Conservation (phyloP, 305 asterid genomes). For the Salvia sclarea region DNA sequence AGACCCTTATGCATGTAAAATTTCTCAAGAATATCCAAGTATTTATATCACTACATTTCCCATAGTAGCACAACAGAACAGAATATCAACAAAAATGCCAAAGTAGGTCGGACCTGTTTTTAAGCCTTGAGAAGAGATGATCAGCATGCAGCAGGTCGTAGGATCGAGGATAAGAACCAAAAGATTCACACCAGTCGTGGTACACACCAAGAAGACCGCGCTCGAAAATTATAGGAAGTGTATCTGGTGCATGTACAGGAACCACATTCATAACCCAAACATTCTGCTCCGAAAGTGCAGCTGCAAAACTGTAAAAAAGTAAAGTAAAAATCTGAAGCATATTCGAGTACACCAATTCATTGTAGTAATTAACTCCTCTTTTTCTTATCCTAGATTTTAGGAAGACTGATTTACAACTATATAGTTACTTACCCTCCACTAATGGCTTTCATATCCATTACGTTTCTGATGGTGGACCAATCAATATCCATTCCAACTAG, state of each 20-base stretch:
- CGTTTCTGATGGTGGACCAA: slow-evolving; percentile 77
- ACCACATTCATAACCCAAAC: slow-evolving; percentile 96
- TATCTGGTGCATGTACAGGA: slow-evolving; percentile 81
- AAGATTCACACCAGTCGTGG: slow-evolving; percentile 94
- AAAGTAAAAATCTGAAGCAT: slow-evolving; percentile 14
- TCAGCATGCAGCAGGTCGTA: slow-evolving; percentile 94
- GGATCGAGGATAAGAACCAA: slow-evolving; percentile 90
- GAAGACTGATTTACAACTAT: neutral
- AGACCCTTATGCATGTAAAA: too few relatives aligned
- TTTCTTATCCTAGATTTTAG: neutral
- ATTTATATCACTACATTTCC: neutral
- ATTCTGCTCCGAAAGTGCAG: slow-evolving; percentile 70
- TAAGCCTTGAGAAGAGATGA: slow-evolving; percentile 97
- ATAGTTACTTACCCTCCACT: slow-evolving; percentile 75
- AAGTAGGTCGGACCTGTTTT: slow-evolving; percentile 60
- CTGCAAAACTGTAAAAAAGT: slow-evolving; percentile 70
- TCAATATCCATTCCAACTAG: slow-evolving; percentile 77
- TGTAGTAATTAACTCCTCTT: neutral
- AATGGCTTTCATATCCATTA: slow-evolving; percentile 95
- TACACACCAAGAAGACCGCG: slow-evolving; percentile 86
- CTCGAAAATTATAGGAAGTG: slow-evolving; percentile 85
- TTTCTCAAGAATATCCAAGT: too few relatives aligned
- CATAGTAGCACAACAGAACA: neutral
- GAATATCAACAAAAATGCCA: neutral
- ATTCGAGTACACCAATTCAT: neutral